Evolutionary conservation across 129 eudicot genomes (phyloP).

Genomic region (Helichrysum umbraculigerum): DNA sequence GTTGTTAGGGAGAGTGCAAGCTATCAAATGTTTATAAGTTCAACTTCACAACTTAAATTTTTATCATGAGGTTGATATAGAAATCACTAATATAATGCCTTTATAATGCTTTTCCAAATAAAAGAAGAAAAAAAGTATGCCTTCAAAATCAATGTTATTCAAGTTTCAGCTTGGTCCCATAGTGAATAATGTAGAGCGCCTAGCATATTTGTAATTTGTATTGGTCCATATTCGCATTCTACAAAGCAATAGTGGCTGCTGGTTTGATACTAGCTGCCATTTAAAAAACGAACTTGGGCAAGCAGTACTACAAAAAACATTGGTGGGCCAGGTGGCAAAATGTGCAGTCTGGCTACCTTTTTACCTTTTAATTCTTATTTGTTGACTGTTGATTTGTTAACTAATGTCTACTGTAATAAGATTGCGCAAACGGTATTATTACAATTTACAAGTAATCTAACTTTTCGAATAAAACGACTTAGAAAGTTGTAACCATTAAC

Average conservation of each 20-base stretch:
- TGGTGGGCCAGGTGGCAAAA: background rate
- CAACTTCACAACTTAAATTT: background rate
- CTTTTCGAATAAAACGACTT: background rate
- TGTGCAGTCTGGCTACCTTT: background rate
- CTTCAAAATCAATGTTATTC: background rate
- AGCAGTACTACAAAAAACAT: no score
- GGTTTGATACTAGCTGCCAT: background rate
- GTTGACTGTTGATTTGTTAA: no score
- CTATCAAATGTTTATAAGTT: background rate
- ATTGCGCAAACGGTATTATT: background rate
- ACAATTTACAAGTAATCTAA: background rate
- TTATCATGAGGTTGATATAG: background rate
- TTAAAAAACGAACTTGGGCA: no score
- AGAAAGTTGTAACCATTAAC: background rate
- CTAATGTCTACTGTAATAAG: background rate
- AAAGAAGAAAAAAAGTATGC: background rate
- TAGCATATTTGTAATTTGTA: background rate
- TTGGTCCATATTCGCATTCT: background rate
- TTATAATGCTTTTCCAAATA: background rate
- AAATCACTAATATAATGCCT: background rate
- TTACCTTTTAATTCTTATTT: no score
- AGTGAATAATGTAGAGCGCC: background rate
- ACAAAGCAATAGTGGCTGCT: background rate
- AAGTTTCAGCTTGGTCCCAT: background rate
- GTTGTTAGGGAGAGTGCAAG: background rate